Evolutionary conservation across 2,329 filamentous ascomycete genomes (phyloP).

Genomic region (Microthyrium microscopicum): DNA sequence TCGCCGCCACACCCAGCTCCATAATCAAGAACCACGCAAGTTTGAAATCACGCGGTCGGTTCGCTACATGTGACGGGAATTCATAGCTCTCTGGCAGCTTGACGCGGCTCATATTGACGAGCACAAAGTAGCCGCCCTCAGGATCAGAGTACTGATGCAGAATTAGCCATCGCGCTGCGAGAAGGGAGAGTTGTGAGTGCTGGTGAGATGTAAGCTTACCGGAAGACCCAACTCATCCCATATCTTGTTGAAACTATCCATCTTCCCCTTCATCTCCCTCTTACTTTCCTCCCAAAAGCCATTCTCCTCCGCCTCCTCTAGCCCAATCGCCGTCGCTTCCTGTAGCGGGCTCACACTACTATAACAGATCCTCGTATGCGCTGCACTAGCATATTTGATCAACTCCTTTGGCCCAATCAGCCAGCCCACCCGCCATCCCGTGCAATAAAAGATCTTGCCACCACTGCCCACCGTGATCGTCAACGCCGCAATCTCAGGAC

Average conservation of each 20-base stretch:
- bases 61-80: slow-evolving; percentile 78
- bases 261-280: slow-evolving; percentile 75
- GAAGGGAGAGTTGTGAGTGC: neutral
- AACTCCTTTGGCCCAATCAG: slow-evolving; percentile 77
- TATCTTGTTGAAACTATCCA: slow-evolving; percentile 65
- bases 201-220: slow-evolving; percentile 10
- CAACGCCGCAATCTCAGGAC: slow-evolving; percentile 71
- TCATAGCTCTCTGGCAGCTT: slow-evolving; percentile 68
- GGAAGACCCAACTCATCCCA: slow-evolving; percentile 32
- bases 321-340: slow-evolving; percentile 84
- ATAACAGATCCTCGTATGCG: slow-evolving; percentile 94
- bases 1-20: slow-evolving; percentile 87
- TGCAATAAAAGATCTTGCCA: slow-evolving; percentile 97
- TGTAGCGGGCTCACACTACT: slow-evolving; percentile 84
- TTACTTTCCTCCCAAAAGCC: slow-evolving; percentile 81
- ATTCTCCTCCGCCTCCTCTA: slow-evolving; percentile 70
- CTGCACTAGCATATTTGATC: slow-evolving; percentile 80
- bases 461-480: slow-evolving; percentile 91
- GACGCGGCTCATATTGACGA: slow-evolving; percentile 84
- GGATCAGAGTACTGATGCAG: slow-evolving; percentile 57
- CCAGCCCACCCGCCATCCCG: slow-evolving; percentile 93
- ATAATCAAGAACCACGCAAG: slow-evolving; percentile 93
- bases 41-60: slow-evolving; percentile 81
- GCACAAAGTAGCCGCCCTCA: slow-evolving; percentile 92
- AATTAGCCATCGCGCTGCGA: neutral